phyloP scores from a whole-genome alignment of 106 monocot species.

The Allium fistulosum region DNA sequence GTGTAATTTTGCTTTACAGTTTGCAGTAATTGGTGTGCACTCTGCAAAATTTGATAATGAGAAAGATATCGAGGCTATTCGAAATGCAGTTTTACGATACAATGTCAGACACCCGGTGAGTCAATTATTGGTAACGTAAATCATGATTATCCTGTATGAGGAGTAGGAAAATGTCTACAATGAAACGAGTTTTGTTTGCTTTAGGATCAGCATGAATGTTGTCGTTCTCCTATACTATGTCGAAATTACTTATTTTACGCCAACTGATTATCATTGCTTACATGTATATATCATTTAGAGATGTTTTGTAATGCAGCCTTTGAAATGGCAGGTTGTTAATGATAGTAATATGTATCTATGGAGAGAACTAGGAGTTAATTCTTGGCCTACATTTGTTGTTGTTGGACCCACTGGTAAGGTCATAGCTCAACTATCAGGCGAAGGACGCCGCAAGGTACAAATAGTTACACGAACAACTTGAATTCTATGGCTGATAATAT shows the following conservation, averaged over 20 bases:
- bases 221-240: no score
- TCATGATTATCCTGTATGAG: not conserved
- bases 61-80: constrained; percentile 93
- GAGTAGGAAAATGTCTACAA: no score
- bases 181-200: no score
- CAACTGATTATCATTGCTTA: not conserved
- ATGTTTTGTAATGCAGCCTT: not conserved
- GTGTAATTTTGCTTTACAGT: constrained; percentile 34
- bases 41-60: constrained; percentile 99
- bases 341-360: constrained; percentile 91
- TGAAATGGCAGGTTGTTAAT: constrained; percentile 66
- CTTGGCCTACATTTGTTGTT: constrained; percentile 97
- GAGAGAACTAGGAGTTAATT: constrained; percentile 88
- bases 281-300: not conserved
- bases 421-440: constrained; percentile 82
- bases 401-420: constrained; percentile 83
- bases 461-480: not conserved
- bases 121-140: constrained; percentile 2
- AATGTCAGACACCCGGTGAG: constrained; percentile 89
- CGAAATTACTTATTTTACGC: no score
- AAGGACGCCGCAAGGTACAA: constrained; percentile 84
- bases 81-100: constrained; percentile 92
- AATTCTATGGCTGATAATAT: no score
- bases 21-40: constrained; percentile 91
- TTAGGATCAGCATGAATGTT: no score